Conservation (phyloP, 306 rosid genomes). For the Sicyos edulis region DNA sequence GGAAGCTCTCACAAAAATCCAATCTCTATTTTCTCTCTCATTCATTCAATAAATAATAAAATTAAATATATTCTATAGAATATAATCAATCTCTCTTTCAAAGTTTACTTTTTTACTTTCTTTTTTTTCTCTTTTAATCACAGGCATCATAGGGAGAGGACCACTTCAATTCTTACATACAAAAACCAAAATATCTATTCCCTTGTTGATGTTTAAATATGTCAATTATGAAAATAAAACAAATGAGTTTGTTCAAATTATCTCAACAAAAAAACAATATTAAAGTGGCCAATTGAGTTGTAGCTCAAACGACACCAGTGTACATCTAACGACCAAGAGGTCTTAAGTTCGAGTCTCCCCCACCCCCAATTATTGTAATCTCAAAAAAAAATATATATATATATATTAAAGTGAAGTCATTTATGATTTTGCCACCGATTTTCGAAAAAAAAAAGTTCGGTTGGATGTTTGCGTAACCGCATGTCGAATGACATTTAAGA, state of each 20-base stretch:
- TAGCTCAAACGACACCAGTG: no score
- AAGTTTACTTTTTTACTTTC: no score
- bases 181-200: not conserved
- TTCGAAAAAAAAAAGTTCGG: no score
- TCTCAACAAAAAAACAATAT: no score
- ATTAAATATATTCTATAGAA: no score
- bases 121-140: not conserved
- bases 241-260: no score
- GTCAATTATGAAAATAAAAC: not conserved
- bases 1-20: not conserved
- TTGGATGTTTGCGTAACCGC: not conserved
- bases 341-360: no score
- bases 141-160: not conserved
- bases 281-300: no score
- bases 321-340: no score
- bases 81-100: no score
- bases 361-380: no score
- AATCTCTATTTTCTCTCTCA: not conserved
- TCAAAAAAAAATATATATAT: no score
- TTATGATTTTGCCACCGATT: not conserved
- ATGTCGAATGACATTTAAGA: not conserved
- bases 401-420: not conserved
- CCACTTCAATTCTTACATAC: not conserved
- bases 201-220: not conserved
- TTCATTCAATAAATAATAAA: not conserved